A percentile compares a stretch with the other conserved stretches of the same genome.
phyloP scores from a whole-genome alignment of 495 filamentous ascomycete genomes.

The Pyrenopolyporus hunteri region DNA sequence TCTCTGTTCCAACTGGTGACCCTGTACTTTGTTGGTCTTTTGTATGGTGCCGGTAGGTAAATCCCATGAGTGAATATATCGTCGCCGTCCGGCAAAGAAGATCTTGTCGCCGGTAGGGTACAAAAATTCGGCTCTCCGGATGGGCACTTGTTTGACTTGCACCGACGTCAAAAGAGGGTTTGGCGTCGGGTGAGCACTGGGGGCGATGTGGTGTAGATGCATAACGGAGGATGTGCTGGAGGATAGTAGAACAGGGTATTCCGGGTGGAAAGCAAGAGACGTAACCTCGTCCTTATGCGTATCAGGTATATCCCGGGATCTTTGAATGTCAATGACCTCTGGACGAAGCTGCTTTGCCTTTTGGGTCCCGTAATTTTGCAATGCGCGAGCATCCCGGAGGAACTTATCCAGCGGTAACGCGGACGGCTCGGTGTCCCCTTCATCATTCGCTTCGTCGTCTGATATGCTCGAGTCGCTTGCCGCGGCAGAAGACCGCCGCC shows the following conservation, averaged over 20 bases:
- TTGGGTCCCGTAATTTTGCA: constrained; percentile 50
- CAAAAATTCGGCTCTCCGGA: constrained; percentile 80
- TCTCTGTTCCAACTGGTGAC: constrained; percentile 80
- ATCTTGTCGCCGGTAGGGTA: constrained; percentile 66
- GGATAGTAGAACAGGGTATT: constrained; percentile 84
- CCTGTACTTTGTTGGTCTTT: constrained; percentile 77
- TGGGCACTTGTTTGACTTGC: constrained; percentile 79
- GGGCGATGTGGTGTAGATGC: constrained; percentile 84
- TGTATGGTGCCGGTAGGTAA: constrained; percentile 78
- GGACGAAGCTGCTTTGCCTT: constrained; percentile 74
- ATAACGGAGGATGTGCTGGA: constrained; percentile 83
- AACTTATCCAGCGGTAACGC: constrained; percentile 79
- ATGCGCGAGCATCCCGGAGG: constrained; percentile 69
- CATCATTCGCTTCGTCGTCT: constrained; percentile 63
- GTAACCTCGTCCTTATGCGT: constrained; percentile 73
- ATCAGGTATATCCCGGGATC: constrained; percentile 59
- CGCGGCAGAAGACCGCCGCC: constrained; percentile 56
- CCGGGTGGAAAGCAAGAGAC: constrained; percentile 87
- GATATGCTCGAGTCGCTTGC: constrained; percentile 51
- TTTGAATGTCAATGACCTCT: constrained; percentile 84
- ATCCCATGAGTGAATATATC: constrained; percentile 96
- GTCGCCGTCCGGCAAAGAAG: constrained; percentile 82
- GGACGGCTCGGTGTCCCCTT: constrained; percentile 66
- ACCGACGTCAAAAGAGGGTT: constrained; percentile 90
- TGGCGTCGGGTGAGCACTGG: constrained; percentile 70